Evolutionary conservation across 108 stramenopile genomes (phyloP).

Genomic region (Nitzschia palea): DNA sequence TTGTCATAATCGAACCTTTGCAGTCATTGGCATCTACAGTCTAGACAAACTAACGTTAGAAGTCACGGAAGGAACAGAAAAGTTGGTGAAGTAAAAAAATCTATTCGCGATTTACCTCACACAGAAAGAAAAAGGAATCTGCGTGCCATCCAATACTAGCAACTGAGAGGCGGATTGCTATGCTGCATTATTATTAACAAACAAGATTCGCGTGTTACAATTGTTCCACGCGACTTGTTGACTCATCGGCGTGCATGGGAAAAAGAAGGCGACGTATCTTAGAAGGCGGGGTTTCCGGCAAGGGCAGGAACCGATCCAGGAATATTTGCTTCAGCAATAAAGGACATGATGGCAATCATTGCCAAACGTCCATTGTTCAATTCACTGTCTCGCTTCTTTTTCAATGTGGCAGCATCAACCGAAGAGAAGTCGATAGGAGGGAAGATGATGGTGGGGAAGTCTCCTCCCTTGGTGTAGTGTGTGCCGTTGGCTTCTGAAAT

Average conservation of each 20-base stretch:
- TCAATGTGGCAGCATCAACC: conserved; percentile 59
- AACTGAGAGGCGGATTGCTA: too few relatives aligned
- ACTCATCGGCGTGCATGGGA: too few relatives aligned
- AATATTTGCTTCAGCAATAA: conserved; percentile 60
- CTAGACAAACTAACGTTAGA: too few relatives aligned
- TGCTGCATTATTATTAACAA: too few relatives aligned
- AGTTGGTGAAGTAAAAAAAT: neutral
- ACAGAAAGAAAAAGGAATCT: neutral
- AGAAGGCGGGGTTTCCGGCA: conserved; percentile 55
- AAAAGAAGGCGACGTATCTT: too few relatives aligned
- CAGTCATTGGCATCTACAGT: too few relatives aligned
- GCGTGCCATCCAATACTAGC: too few relatives aligned
- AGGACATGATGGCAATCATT: conserved; percentile 83
- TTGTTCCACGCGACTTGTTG: too few relatives aligned
- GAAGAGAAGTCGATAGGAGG: conserved; percentile 82
- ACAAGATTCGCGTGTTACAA: too few relatives aligned
- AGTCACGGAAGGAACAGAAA: neutral
- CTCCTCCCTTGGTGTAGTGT: conserved; percentile 88
- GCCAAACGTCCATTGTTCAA: conserved; percentile 68
- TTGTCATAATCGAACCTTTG: too few relatives aligned
- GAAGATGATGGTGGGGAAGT: conserved; percentile 74
- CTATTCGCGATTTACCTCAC: neutral
- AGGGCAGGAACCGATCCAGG: conserved; percentile 72
- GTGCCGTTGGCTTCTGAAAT: conserved; percentile 57
- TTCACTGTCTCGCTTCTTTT: conserved; percentile 57